Evolutionary conservation across 306 rosid species (phyloP), one percentile per base, ranked within the genome.

Genomic region (Trifolium subterraneum): DNA sequence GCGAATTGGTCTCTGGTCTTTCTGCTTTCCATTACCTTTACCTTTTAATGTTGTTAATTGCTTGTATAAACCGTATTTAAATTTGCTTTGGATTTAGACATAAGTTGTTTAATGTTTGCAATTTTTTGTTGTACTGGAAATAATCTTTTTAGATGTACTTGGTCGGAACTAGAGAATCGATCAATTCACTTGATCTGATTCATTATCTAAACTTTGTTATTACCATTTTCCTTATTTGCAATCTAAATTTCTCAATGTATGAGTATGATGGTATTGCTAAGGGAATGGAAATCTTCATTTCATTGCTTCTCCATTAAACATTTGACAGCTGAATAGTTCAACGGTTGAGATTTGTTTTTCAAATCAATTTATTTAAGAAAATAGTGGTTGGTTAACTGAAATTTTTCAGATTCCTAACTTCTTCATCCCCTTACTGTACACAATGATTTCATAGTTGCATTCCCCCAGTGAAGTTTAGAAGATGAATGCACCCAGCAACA

Each of bases 21-120:
- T 73, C 72, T 67, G 70, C 68, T 75, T 66, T 77, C 79, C 33
- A 23, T 83, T 79, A 44, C 79, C 79, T 74, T 83, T 79, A 44
- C 79, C 79, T 74, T 59, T 27, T 76, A 36, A 48, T 79, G 65
- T 64, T 31, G 51, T 71, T 64, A 44, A 12, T 33, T 64, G 62
- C 51, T 0, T 61, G 66, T 69, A 47, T 64, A 56, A 31, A 22
- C 35, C 27, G 14, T 29, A 73, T 73, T 67, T 64, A 29, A 68
- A 66, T 79, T 58, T 75, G 70, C 64, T 1, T 33, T 67, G 76
- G 54, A 52, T 71, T 60, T n/a, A 8, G 8, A 9, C 23, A 64
- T 45, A 36, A 69, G 22, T 44, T 73, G 80, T 52, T 67, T 3
- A 72, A 39, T 73, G 22, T 31, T 39, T 80, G 60, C 27, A 13